Base-by-base conservation (phyloP, 768 basidiomycete genomes). In the Hemileccinum rubropunctum region DNA sequence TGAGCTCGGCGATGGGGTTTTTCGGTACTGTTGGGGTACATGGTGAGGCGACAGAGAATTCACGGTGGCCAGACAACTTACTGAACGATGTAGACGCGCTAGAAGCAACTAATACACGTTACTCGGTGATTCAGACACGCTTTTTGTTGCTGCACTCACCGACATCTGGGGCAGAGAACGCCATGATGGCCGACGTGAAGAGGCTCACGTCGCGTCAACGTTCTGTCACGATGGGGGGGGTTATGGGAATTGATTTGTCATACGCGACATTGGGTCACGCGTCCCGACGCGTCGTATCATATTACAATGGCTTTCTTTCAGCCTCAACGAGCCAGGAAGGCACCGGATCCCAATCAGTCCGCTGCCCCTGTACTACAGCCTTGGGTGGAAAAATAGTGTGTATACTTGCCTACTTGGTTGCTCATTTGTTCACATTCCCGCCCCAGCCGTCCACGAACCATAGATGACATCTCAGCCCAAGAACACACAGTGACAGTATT, bases 301-400 rank as follows among this genome's bases (percentile, higher is more conserved):
- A 30, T 48, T n/a, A 40, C 40, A 54, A 86, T 88, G 83, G 74
- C 82, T 50, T 89, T 90, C 74, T 88, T 90, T 66, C 78, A 77
- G 60, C 61, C 69, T 42, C 67, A 73, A 28, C 67, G 73, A 10
- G 68, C 57, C 45, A 78, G 75, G 61, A 43, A 71, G 41, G 51
- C 71, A 57, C 43, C 71, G 43, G 56, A 72, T 27, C 60, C 69
- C 55, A 76, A 78, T 57, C 79, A 80, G 47, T 53, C 61, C 1
- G 69, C 76, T 10, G 82, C 83, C 48, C 82, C 82, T 12, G 75
- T 73, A 18, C 66, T 82, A 34, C 91, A 93, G 63, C 93, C 97
- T 53, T 99, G 97, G 97, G 94, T 99, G 0, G 97, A 99, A 73
- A 98, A 98, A 81, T 99, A 98, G 94, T 95, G 36, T 43, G 82